Base-by-base conservation (phyloP, 2,329 filamentous ascomycete genomes). In the Colletotrichum sp. region DNA sequence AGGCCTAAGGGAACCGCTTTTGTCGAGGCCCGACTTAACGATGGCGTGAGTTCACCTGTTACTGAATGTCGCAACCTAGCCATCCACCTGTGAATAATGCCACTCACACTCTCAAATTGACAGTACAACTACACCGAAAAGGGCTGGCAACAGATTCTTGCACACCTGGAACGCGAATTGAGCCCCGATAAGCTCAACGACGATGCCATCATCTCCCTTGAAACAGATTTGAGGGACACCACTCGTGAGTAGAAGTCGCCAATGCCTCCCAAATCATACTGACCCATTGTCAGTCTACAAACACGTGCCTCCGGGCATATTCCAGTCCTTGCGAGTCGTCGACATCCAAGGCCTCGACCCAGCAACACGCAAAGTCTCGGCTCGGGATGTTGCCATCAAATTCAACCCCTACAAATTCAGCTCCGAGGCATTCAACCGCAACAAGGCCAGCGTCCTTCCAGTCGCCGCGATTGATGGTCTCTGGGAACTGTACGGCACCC, bases 311-410 rank as follows among this genome's bases (percentile, higher is more conserved):
- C 28, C 13, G 15, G 70, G 69, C 28, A 60, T 76, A 59, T 76
- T 74, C 59, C 70, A 76, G 32, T 76, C 74, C 8, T 34, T 76
- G 15, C 74, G 74, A 24, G 71, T 76, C 3, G 74, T 76, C 24
- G 74, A 74, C 34, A 65, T 76, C 16, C 74, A 74, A n/a, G 74
- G 74, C 15, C 64, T 76, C 15, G 74, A 69, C n/a, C 71, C 74
- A 3, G 36, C 74, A 13, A 73, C 44, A 1, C 70, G 65, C 21
- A 6, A 69, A 5, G 24, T 76, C 64, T 49, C 57, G 4, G 57
- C 49, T 9, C 70, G 70, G 15, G 74, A 76, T 28, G 74, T 76
- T 21, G 64, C 70, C 7, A 74, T 76, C 34, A 74, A 76, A 60
- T 60, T 76, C 57, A 76, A 69, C 65, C 28, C 28, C 28, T 62